Evolutionary conservation across 1,284 basidiomycete genomes (phyloP), one percentile per base, ranked within the genome.

Genomic region (Fistulina hepatica): DNA sequence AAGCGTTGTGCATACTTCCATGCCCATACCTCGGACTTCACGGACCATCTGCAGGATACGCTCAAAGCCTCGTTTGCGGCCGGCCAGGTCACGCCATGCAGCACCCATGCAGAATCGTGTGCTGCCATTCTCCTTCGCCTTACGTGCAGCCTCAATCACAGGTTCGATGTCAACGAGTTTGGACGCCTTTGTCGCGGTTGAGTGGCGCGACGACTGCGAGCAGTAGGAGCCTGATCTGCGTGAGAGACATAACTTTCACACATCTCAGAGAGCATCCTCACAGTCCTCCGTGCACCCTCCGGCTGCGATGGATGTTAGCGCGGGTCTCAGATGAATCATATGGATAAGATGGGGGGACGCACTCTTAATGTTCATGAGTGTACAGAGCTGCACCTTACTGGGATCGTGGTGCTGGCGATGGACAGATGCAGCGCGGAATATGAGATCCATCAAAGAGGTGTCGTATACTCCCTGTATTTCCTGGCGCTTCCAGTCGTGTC

Each of bases 41-140:
- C 71, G 64, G 54, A 98, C 94, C 93, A 97, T 98, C 47, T 79
- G 69, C 44, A 98, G 64, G 53, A 98, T 97, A 49, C 80, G 76
- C 57, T 97, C 85, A 52, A 98, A 98, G 1, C 93, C 93, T 36
- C 86, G 73, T 62, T 97, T 97, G 46, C 90, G 76, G 3, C 94
- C 93, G 20, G 86, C 80, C 33, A 97, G 73, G 58, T 97, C 94
- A 48, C 94, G 71, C 94, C 94, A 98, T n/a, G 94, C 94, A 4
- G 94, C 93, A 40, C 94, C 94, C 94, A 97, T 97, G 60, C 94
- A 98, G 66, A 97, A 97, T 17, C 94, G 73, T 15, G 94, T 98
- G 55, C 86, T 92, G 21, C 94, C 94, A 53, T 97, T 97, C 46
- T 69, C 91, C 57, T 97, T 97, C 21, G 94, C 94, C 56, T 86